Evolutionary conservation across 768 basidiomycete genomes (phyloP), one percentile per base, ranked within the genome.

Genomic region (Lactifluus subvellereus): DNA sequence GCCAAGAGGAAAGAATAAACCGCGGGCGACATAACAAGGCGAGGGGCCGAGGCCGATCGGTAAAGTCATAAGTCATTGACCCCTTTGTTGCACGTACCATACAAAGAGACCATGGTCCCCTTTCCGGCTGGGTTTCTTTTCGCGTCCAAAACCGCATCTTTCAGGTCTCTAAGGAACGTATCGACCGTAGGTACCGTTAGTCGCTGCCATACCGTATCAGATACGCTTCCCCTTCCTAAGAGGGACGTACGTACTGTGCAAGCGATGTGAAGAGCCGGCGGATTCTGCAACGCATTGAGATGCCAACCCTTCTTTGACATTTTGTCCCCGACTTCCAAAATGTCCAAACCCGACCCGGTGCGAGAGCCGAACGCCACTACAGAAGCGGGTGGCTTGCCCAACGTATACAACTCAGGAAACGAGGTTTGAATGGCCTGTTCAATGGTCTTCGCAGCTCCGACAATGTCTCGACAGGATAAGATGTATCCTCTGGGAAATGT

Each of bases 221-320:
- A 60, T 59, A 20, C n/a, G 20, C 20, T 33, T 13, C 30, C 22
- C 18, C 27, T 57, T 27, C 27, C 22, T 18, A 9, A 11, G 18
- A 57, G 3, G 45, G 42, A 42, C 35, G 35, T 13, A 68, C 89
- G 69, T 69, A 96, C 93, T 69, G 96, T 99, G 75, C 88, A 89
- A 40, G 94, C 94, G 67, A 98, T 91, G 74, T 99, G 97, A 48
- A 98, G 80, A 9, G 88, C 94, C 11, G 89, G 78, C 1, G 94
- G 93, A 10, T 83, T 79, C 48, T 78, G 82, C 60, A 99, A 73
- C 14, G 86, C 94, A 70, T 93, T 98, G 66, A 99, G 70, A 76
- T 96, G 91, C 94, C 95, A 98, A 2, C 95, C 97, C 45, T 80
- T 78, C 72, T 85, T 82, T 32, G 82, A 75, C 94, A 98, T 95